Conservation (phyloP, 352 stramenopile genomes). For the Pythium graminicola region DNA sequence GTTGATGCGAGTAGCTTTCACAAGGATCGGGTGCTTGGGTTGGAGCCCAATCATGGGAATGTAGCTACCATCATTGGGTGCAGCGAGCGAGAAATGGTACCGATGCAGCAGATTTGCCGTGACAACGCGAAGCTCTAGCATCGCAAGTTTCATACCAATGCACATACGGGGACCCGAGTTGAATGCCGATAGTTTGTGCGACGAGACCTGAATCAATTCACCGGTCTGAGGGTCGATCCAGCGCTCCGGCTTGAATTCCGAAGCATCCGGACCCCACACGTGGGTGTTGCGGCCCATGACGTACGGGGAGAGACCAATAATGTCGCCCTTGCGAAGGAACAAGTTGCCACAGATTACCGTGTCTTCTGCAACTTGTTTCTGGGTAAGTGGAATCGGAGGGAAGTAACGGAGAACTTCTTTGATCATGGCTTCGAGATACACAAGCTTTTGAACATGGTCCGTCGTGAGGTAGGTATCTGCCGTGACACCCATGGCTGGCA, state of each 20-base stretch:
- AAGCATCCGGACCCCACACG: constrained; percentile 16
- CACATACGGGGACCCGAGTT: constrained; percentile 37
- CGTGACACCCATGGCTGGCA: constrained; percentile 27
- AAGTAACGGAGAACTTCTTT: constrained; percentile 61
- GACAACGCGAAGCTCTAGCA: constrained; percentile 32
- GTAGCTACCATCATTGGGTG: constrained; percentile 8
- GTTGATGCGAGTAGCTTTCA: neutral
- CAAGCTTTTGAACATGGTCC: constrained; percentile 42
- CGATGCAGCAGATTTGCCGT: constrained; percentile 11
- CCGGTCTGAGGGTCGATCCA: constrained; percentile 36
- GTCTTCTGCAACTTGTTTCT: constrained; percentile 50
- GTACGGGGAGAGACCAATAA: constrained; percentile 14
- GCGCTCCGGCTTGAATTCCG: constrained; percentile 59
- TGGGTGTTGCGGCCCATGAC: constrained; percentile 23
- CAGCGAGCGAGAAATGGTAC: constrained; percentile 9
- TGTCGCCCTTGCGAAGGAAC: neutral
- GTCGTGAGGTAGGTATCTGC: constrained; percentile 26
- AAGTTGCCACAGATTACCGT: constrained; percentile 32
- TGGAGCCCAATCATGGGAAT: constrained; percentile 2
- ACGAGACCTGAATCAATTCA: neutral
- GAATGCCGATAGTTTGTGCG: constrained; percentile 32
- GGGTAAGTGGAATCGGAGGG: constrained; percentile 46
- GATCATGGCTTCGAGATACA: constrained; percentile 55
- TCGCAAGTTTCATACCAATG: constrained; percentile 36
- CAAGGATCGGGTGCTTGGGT: constrained; percentile 6